phyloP scores from a whole-genome alignment of 495 filamentous ascomycete genomes.

The Lasiosphaeria hispida region DNA sequence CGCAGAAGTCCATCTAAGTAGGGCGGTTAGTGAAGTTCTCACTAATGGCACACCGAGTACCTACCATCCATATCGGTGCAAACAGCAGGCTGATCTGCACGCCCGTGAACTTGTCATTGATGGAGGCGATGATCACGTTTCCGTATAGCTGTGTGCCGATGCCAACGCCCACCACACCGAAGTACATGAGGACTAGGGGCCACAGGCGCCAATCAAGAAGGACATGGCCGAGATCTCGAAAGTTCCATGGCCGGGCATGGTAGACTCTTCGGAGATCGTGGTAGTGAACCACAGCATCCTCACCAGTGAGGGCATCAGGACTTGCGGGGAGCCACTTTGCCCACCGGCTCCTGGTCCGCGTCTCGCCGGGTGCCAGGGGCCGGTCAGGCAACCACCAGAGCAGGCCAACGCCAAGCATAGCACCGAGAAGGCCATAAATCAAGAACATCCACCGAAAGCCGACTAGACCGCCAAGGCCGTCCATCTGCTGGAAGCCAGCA shows the following conservation, averaged over 20 bases:
- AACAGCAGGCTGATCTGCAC: conserved; percentile 78
- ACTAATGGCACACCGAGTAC: conserved; percentile 25
- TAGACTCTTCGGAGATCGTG: conserved; percentile 81
- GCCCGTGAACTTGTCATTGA: conserved; percentile 66
- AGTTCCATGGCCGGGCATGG: conserved; percentile 64
- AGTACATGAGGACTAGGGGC: conserved; percentile 87
- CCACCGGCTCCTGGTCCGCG: conserved; percentile 43
- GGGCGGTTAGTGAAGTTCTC: conserved; percentile 3
- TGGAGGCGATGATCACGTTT: conserved; percentile 78
- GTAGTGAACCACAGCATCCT: conserved; percentile 81
- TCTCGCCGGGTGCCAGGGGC: conserved; percentile 63
- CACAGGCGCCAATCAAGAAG: conserved; percentile 83
- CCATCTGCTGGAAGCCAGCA: conserved; percentile 89
- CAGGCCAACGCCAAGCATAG: conserved; percentile 65
- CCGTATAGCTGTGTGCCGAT: conserved; percentile 86
- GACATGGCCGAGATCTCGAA: conserved; percentile 64
- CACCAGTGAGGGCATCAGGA: conserved; percentile 68
- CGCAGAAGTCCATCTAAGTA: conserved; percentile 74
- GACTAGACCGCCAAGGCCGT: conserved; percentile 69
- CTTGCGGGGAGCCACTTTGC: conserved; percentile 61
- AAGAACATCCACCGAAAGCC: conserved; percentile 97
- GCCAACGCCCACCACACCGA: conserved; percentile 88
- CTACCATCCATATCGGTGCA: conserved; percentile 88
- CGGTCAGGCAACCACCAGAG: conserved; percentile 92
- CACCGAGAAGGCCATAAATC: conserved; percentile 73